A percentile compares a stretch with the other conserved stretches of the same genome.
Conservation (phyloP, 148 eudicot species). For the Polygonum aviculare region DNA sequence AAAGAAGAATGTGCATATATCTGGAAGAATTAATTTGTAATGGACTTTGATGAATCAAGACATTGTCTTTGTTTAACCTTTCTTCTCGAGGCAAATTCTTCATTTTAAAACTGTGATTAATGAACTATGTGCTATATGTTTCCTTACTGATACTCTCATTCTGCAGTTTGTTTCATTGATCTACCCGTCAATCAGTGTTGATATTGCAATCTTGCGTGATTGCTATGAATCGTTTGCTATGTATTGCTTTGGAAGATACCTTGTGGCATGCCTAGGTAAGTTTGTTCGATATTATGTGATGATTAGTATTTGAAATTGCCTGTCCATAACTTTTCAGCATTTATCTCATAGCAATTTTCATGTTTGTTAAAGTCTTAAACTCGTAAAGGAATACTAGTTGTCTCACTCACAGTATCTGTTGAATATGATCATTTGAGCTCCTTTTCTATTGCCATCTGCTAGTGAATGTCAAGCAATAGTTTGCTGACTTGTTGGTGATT, state of each 20-base stretch:
- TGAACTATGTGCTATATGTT: background rate
- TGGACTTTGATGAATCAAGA: slow-evolving; percentile 2
- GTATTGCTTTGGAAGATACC: slow-evolving; percentile 99
- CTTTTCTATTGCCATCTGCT: background rate
- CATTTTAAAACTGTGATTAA: background rate
- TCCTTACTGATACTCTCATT: background rate
- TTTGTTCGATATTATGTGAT: slow-evolving; percentile 10
- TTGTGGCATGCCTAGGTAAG: slow-evolving; percentile 95
- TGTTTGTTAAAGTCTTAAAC: background rate
- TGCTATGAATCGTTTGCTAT: slow-evolving; percentile 99
- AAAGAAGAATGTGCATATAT: background rate
- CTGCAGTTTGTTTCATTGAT: slow-evolving; percentile 81
- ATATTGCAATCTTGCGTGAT: slow-evolving; percentile 86
- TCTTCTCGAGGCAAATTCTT: background rate
- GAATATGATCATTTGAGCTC: background rate
- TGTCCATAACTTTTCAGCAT: background rate
- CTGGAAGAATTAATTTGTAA: background rate
- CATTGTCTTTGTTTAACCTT: background rate
- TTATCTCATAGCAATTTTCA: background rate
- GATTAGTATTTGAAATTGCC: background rate
- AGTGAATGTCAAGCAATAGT: background rate
- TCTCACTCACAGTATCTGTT: background rate
- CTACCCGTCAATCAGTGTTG: slow-evolving; percentile 85
- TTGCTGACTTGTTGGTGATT: background rate
- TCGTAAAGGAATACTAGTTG: background rate